Evolutionary conservation across 2,329 filamentous ascomycete species (phyloP).

Genomic region (Clonostachys rhizophaga): DNA sequence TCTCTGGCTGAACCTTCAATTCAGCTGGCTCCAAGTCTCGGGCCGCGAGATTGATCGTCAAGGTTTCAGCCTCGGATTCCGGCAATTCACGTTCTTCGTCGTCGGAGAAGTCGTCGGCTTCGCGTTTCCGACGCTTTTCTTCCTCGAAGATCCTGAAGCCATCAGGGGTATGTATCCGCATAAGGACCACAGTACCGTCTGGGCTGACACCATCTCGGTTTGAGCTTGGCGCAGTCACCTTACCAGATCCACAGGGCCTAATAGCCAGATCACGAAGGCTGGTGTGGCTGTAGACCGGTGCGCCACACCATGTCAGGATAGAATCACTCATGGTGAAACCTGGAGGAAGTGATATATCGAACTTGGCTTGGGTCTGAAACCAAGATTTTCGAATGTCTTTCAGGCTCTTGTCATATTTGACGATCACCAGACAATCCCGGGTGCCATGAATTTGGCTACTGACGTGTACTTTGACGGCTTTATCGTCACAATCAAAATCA

Average conservation of each 20-base stretch:
- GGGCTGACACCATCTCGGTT: constrained; percentile 38
- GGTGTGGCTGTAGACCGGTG: constrained; percentile 69
- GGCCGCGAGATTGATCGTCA: constrained; percentile 50
- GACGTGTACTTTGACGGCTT: no score
- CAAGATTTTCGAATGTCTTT: no score
- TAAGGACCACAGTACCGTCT: constrained; percentile 30
- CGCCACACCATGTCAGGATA: constrained; percentile 76
- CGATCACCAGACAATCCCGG: no score
- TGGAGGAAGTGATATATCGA: no score
- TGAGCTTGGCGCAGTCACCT: constrained; percentile 24
- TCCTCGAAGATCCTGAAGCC: constrained; percentile 23
- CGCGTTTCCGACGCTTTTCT: constrained; percentile 38
- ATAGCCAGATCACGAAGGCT: constrained; percentile 68
- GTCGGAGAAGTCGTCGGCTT: constrained; percentile 28
- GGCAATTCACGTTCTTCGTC: constrained; percentile 21
- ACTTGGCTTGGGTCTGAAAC: no score
- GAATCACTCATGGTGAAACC: constrained; percentile 32
- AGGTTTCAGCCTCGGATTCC: constrained; percentile 5
- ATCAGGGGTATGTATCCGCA: no score
- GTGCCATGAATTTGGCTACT: no score
- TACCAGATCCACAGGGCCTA: constrained; percentile 22
- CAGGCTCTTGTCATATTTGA: no score
- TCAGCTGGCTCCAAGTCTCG: constrained; percentile 43
- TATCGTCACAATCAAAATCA: no score
- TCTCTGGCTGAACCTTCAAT: constrained; percentile 47